phyloP scores from a whole-genome alignment of 345 rosid genomes.

The Litchi chinensis region DNA sequence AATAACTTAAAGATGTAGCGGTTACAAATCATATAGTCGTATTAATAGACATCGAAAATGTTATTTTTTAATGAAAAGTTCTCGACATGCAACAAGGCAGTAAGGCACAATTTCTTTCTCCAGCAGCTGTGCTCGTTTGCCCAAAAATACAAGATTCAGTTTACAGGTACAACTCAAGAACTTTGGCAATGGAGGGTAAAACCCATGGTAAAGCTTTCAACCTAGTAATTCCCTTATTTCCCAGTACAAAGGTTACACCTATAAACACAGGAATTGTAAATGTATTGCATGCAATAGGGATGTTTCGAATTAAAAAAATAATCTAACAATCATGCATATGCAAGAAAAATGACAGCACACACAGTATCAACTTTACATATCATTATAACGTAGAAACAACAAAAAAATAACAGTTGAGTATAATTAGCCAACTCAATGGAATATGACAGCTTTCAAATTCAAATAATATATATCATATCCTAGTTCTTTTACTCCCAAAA shows the following conservation, averaged over 20 bases:
- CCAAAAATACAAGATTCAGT: constrained; percentile 6
- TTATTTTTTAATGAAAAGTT: background rate
- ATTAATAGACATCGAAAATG: background rate
- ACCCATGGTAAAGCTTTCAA: background rate
- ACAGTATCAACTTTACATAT: background rate
- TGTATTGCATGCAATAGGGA: background rate
- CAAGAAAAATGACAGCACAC: background rate
- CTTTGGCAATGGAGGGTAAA: background rate
- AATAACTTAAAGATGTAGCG: background rate
- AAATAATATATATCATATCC: constrained; percentile 2
- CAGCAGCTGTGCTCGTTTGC: background rate
- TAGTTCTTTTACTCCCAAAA: background rate
- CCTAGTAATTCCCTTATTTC: background rate
- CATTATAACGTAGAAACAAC: background rate
- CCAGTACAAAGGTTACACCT: background rate
- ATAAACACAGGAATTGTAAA: background rate
- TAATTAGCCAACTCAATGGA: background rate
- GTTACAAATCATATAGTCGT: background rate
- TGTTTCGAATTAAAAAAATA: background rate
- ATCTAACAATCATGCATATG: background rate
- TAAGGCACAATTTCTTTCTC: no score
- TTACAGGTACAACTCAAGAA: background rate
- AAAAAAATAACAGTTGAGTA: background rate
- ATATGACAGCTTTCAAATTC: background rate
- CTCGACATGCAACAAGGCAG: background rate